Evolutionary conservation across 2,329 filamentous ascomycete genomes (phyloP), one percentile per base, ranked within the genome.

Genomic region (Beauveria rudraprayagi): DNA sequence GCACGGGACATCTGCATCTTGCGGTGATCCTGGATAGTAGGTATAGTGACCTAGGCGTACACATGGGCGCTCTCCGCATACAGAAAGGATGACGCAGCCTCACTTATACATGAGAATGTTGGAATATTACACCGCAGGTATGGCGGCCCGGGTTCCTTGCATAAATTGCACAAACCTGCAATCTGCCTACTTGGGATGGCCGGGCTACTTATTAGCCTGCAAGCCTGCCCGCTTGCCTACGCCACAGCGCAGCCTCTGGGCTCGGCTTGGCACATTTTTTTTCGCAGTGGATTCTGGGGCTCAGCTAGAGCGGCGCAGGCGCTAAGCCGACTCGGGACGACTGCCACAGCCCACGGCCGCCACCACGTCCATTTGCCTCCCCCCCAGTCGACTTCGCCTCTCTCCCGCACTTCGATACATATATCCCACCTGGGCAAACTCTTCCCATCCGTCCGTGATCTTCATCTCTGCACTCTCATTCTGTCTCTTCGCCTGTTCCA

Each of bases 301-400:
- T 60, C 26, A 60, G 56, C 56, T 46, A 60, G 56, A 60, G 56
- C 56, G 56, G 56, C 56, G 28, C 40, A 44, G 48, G 19, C 48
- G 48, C 56, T 60, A 60, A 37, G 56, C 47, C 40, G 14, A 4
- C 14, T 44, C 22, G 26, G 40, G 56, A 46, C 28, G 24, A 24
- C 30, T 19, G 5, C 46, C 56, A 58, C 47, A 19, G 44, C 56
- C 47, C 22, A 28, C 47, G 14, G n/a, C 56, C 46, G 56, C 56
- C 56, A 51, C 56, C 56, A 11, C 56, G 11, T 52, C 48, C 11
- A 16, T 37, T 16, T 37, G 14, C 34, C 11, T 6, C 11, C 34
- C 30, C 48, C 40, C 48, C 40, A 4, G 37, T 52, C n/a, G 48
- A 53, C 56, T 60, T 60, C 56, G 56, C 56, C 56, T 60, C 48